phyloP scores from a whole-genome alignment of 352 stramenopile species.

The Saprolegnia parasitica region DNA sequence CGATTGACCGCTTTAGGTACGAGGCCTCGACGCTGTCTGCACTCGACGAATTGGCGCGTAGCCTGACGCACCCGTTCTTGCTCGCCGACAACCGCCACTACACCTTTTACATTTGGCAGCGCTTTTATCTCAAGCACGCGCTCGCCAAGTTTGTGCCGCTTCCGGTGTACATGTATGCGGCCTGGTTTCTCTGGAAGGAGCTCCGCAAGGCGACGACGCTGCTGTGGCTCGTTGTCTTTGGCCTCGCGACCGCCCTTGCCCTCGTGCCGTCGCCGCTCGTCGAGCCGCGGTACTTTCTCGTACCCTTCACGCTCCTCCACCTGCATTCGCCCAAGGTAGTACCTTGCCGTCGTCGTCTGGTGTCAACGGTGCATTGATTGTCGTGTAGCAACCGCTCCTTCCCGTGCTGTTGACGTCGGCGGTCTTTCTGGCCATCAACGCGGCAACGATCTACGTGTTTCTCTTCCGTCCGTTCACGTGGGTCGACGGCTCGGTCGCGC shows the following conservation, averaged over 20 bases:
- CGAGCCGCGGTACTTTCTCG: slow-evolving; percentile 81
- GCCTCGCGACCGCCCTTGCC: slow-evolving; percentile 65
- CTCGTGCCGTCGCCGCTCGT: slow-evolving; percentile 84
- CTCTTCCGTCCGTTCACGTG: slow-evolving; percentile 63
- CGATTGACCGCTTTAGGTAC: slow-evolving; percentile 19
- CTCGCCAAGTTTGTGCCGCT: slow-evolving; percentile 61
- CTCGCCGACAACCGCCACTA: slow-evolving; percentile 90
- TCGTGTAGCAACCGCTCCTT: slow-evolving; percentile 49
- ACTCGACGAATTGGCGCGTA: too few species aligned
- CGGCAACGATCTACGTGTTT: slow-evolving; percentile 66
- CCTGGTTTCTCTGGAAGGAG: slow-evolving; percentile 60
- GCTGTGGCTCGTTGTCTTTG: slow-evolving; percentile 75
- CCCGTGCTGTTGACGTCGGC: slow-evolving; percentile 40
- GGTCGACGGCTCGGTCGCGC: slow-evolving; percentile 67
- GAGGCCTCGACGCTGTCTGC: too few species aligned
- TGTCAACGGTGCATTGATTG: slow-evolving; percentile 15
- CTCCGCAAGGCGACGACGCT: slow-evolving; percentile 48
- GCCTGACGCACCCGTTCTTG: slow-evolving; percentile 86
- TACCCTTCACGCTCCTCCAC: slow-evolving; percentile 76
- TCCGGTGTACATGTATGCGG: slow-evolving; percentile 56
- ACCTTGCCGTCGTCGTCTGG: slow-evolving; percentile 30
- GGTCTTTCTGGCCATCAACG: slow-evolving; percentile 59
- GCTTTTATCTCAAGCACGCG: slow-evolving; percentile 73
- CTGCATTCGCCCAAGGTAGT: slow-evolving; percentile 69
- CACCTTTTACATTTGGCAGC: slow-evolving; percentile 89